A percentile compares a stretch with the other conserved stretches of the same genome.
These are phyloP conservation scores for Steccherinum ochraceum DNA, from an alignment of 768 basidiomycete genomes.

Conservation along the genomic window DNA sequence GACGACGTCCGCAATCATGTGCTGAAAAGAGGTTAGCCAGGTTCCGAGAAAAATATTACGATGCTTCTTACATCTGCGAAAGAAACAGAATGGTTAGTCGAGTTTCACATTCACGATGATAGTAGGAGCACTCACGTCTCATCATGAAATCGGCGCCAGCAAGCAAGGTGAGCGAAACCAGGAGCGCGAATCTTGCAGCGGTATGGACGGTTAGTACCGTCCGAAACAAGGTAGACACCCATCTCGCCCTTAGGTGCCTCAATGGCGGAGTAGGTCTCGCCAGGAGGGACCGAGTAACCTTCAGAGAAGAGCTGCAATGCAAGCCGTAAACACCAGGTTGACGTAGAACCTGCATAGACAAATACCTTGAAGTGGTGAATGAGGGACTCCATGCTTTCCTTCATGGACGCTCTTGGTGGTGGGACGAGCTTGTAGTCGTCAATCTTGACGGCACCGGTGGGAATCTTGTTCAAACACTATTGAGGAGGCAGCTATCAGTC, in stretches of 20 bases:
- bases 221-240: constrained; percentile 98
- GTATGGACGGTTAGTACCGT: constrained; percentile 94
- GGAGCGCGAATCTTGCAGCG: constrained; percentile 96
- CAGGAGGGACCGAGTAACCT: constrained; percentile 93
- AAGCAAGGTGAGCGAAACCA: constrained; percentile 91
- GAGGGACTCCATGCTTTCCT: constrained; percentile 96
- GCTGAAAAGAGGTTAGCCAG: constrained; percentile 31
- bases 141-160: constrained; percentile 98
- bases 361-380: constrained; percentile 96
- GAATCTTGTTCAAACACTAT: constrained; percentile 96
- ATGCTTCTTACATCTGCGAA: constrained; percentile 32
- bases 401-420: constrained; percentile 96
- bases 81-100: constrained; percentile 11
- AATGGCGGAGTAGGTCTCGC: constrained; percentile 94
- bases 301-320: constrained; percentile 87
- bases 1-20: constrained; percentile 91
- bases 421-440: constrained; percentile 98
- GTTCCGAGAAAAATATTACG: background rate
- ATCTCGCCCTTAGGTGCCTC: constrained; percentile 99
- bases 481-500: too few relatives aligned
- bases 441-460: constrained; percentile 84
- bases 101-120: constrained; percentile 34
- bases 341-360: too few relatives aligned
- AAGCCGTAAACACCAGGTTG: background rate
- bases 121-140: constrained; percentile 56